phyloP scores from a whole-genome alignment of 257 asterid species.

The Penstemon eatonii region DNA sequence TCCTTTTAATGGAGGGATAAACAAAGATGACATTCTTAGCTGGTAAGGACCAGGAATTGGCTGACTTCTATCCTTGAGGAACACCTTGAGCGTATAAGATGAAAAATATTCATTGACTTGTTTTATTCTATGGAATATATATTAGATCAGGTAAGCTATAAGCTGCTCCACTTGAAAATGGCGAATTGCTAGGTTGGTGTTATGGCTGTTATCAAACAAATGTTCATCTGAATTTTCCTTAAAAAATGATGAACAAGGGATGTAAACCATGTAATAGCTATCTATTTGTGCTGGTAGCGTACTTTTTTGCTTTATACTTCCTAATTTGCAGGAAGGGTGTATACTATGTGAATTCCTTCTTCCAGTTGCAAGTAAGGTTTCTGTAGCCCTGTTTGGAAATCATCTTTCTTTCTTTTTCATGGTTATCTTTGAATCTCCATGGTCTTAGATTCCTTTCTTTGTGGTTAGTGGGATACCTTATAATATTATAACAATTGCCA shows the following conservation, averaged over 20 bases:
- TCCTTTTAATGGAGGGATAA: neutral
- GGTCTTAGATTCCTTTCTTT: slow-evolving; percentile 5
- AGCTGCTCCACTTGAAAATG: slow-evolving; percentile 6
- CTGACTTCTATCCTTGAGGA: neutral
- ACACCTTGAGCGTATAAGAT: neutral
- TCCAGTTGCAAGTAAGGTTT: slow-evolving; percentile 55
- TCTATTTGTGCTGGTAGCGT: slow-evolving; percentile 43
- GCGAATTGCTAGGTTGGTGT: slow-evolving; percentile 13
- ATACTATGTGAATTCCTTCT: slow-evolving; percentile 40
- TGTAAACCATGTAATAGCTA: slow-evolving; percentile 29
- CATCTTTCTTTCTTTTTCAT: slow-evolving; percentile 16
- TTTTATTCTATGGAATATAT: neutral
- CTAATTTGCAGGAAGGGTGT: slow-evolving; percentile 55
- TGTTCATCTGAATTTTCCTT: slow-evolving; percentile 33
- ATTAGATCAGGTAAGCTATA: neutral
- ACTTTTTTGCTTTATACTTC: slow-evolving; percentile 45
- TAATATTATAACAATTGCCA: slow-evolving; percentile 17
- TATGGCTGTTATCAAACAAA: slow-evolving; percentile 21
- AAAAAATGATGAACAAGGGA: slow-evolving; percentile 37
- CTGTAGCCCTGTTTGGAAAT: slow-evolving; percentile 25
- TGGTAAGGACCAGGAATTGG: neutral
- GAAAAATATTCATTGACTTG: neutral
- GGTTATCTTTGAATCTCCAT: slow-evolving; percentile 1
- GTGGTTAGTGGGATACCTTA: slow-evolving; percentile 2
- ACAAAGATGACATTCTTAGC: neutral